Evolutionary conservation across 257 asterid species (phyloP).

Genomic region (Nicotiana obtusifolia): DNA sequence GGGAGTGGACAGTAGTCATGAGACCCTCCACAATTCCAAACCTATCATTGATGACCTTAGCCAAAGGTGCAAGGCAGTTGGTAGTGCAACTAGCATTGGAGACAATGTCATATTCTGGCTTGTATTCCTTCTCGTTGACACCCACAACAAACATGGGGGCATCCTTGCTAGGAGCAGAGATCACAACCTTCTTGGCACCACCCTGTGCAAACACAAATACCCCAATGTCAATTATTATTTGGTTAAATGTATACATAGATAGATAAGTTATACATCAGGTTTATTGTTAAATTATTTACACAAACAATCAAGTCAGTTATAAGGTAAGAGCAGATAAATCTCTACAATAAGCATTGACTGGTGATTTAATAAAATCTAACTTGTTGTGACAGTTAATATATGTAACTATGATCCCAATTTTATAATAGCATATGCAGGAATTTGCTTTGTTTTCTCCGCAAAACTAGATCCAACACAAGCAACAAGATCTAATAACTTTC

Average conservation of each 20-base stretch:
- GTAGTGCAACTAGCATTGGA: slow-evolving; percentile 87
- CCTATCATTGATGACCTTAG: slow-evolving; percentile 69
- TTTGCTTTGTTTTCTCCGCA: not conserved
- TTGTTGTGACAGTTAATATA: too few relatives aligned
- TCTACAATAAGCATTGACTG: too few relatives aligned
- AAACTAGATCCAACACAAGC: not conserved
- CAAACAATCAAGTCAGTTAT: too few relatives aligned
- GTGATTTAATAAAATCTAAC: too few relatives aligned
- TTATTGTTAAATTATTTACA: too few relatives aligned
- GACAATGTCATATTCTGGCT: slow-evolving; percentile 48
- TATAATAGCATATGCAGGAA: not conserved
- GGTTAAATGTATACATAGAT: too few relatives aligned
- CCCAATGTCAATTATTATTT: not conserved
- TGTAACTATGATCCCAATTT: too few relatives aligned
- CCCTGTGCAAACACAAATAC: slow-evolving; percentile 37
- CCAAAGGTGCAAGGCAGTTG: slow-evolving; percentile 74
- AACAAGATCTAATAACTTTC: not conserved
- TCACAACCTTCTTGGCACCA: slow-evolving; percentile 84
- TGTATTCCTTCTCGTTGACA: slow-evolving; percentile 77
- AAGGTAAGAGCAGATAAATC: too few relatives aligned
- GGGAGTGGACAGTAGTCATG: slow-evolving; percentile 75
- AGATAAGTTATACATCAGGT: too few relatives aligned
- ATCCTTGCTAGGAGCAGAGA: slow-evolving; percentile 76
- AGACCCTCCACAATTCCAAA: slow-evolving; percentile 80
- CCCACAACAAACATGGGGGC: slow-evolving; percentile 86